Evolutionary conservation across 257 asterid genomes (phyloP).

Genomic region (Apocynum venetum): DNA sequence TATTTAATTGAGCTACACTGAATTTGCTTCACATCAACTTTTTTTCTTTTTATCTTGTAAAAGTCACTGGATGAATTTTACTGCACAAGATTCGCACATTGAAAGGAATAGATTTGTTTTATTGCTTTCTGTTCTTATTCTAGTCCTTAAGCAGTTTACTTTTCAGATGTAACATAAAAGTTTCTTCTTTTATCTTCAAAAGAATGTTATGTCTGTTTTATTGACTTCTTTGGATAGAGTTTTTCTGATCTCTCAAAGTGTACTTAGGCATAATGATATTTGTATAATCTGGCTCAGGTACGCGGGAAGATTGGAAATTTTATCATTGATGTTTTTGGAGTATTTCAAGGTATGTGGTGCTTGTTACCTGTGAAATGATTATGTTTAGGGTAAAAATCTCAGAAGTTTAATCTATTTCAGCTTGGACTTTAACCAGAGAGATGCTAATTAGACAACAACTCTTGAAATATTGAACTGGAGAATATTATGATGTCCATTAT

Average conservation of each 20-base stretch:
- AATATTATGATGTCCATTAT: not conserved
- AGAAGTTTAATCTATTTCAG: not conserved
- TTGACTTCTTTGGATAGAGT: not conserved
- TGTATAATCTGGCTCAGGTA: slow-evolving; percentile 45
- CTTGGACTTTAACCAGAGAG: not conserved
- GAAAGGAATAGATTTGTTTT: not conserved
- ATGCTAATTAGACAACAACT: not conserved
- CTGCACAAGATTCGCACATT: not conserved
- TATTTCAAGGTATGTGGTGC: slow-evolving; percentile 68
- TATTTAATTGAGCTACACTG: not conserved
- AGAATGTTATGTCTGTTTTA: not conserved
- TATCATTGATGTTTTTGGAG: slow-evolving; percentile 58
- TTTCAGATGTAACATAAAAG: not conserved
- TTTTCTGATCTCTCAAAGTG: not conserved
- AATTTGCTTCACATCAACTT: not conserved
- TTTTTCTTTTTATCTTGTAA: not conserved
- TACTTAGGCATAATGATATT: not conserved
- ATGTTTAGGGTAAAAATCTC: slow-evolving; percentile 5
- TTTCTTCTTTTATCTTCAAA: not conserved
- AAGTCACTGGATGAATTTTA: too few species aligned
- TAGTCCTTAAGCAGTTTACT: not conserved
- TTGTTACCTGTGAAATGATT: slow-evolving; percentile 8
- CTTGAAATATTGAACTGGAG: not conserved
- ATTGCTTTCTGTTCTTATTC: not conserved
- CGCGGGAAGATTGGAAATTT: slow-evolving; percentile 73